Evolutionary conservation across 257 asterid species (phyloP).

Genomic region (Euphrasia confusa): DNA sequence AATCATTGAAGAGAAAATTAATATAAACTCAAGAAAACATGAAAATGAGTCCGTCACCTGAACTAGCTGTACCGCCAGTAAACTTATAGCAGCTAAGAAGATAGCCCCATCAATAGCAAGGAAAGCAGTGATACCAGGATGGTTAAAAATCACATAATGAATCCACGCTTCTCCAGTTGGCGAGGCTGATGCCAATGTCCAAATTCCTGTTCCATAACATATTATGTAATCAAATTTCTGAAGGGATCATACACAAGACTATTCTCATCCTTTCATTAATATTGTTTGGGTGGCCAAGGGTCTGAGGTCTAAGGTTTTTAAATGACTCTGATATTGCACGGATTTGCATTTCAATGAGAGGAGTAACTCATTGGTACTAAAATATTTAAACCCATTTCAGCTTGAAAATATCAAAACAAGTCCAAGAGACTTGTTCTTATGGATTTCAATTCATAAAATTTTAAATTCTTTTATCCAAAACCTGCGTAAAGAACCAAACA

Average conservation of each 20-base stretch:
- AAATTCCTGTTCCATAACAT: slow-evolving; percentile 53
- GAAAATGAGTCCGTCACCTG: slow-evolving; percentile 49
- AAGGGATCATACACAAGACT: slow-evolving; percentile 1
- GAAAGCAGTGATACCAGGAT: slow-evolving; percentile 73
- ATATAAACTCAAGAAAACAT: not conserved
- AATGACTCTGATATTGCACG: not conserved
- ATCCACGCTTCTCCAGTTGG: slow-evolving; percentile 58
- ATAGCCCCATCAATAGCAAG: slow-evolving; percentile 68
- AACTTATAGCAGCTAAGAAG: slow-evolving; percentile 52
- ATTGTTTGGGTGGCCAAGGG: not conserved
- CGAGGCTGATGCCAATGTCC: slow-evolving; percentile 54
- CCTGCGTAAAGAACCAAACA: slow-evolving; percentile 2
- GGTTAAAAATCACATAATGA: slow-evolving; percentile 43
- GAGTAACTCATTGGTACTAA: slow-evolving; percentile 5
- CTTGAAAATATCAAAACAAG: slow-evolving; percentile 10
- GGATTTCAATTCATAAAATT: not conserved
- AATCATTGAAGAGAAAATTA: slow-evolving; percentile 8
- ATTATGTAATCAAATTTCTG: slow-evolving; percentile 3
- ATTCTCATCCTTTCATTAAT: slow-evolving; percentile 12
- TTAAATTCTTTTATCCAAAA: not conserved
- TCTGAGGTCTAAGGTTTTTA: not conserved
- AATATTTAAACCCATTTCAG: slow-evolving; percentile 14
- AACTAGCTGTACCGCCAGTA: slow-evolving; percentile 52
- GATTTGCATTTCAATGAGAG: not conserved
- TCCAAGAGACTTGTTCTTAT: slow-evolving; percentile 1